Evolutionary conservation across 169 alveolate genomes (phyloP).

Genomic region (Cryptosporidium ryanae): DNA sequence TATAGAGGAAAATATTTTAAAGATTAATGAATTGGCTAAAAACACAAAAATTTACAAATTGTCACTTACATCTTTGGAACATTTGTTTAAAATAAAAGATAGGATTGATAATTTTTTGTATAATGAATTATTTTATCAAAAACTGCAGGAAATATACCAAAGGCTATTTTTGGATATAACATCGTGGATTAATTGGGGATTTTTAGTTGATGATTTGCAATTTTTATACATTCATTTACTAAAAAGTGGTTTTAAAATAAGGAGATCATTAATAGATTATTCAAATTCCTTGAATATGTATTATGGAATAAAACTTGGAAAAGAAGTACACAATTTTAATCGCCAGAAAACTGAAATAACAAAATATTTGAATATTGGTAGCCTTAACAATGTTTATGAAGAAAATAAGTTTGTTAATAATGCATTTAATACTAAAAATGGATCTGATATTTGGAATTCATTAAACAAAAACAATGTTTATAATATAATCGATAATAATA

Average conservation of each 20-base stretch:
- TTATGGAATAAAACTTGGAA: too few species aligned
- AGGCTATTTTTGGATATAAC: constrained; percentile 3
- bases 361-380: neutral
- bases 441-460: neutral
- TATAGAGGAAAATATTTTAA: neutral
- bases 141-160: constrained; percentile 6
- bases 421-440: neutral
- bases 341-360: neutral
- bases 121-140: neutral
- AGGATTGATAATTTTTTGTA: constrained; percentile 23
- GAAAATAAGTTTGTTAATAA: neutral
- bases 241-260: neutral
- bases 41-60: constrained; percentile 17
- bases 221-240: constrained; percentile 28
- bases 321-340: too few species aligned
- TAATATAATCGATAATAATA: too few species aligned
- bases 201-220: constrained; percentile 35
- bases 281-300: neutral
- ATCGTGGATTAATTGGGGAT: constrained; percentile 30
- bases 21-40: constrained; percentile 8
- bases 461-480: neutral
- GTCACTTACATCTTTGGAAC: constrained; percentile 32
- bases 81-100: constrained; percentile 27
- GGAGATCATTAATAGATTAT: neutral
- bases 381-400: neutral